phyloP scores from a whole-genome alignment of 352 stramenopile species.

The Globisporangium echinulatum region DNA sequence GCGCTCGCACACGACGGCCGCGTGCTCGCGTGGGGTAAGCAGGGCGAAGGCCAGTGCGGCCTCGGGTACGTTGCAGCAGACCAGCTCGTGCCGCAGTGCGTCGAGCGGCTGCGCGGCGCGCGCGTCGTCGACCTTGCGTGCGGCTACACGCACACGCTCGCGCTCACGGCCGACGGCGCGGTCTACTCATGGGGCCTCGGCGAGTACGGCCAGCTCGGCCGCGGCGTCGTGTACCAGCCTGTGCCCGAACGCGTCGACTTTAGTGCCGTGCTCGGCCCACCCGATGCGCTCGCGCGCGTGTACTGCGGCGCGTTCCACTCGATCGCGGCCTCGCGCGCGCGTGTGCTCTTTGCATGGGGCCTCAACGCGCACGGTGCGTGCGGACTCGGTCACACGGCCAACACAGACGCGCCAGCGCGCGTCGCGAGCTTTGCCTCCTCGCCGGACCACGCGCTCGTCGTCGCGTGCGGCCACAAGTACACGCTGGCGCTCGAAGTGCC shows the following conservation, averaged over 20 bases:
- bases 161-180: constrained; percentile 65
- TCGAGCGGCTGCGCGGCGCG: constrained; percentile 38
- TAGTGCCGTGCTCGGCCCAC: constrained; percentile 28
- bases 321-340: constrained; percentile 47
- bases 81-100: constrained; percentile 49
- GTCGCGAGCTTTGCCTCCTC: constrained; percentile 57
- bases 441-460: constrained; percentile 36
- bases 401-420: constrained; percentile 72
- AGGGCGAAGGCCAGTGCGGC: constrained; percentile 82
- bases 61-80: constrained; percentile 78
- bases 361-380: constrained; percentile 79
- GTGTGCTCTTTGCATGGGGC: constrained; percentile 73
- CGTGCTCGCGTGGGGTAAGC: constrained; percentile 85
- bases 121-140: constrained; percentile 64
- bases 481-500: constrained; percentile 64
- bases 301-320: constrained; percentile 84
- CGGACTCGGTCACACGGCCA: constrained; percentile 67
- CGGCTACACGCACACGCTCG: constrained; percentile 85
- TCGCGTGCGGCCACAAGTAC: constrained; percentile 80
- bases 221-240: constrained; percentile 79
- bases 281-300: constrained; percentile 42
- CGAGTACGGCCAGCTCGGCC: constrained; percentile 88
- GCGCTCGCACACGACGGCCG: constrained; percentile 39
- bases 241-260: constrained; percentile 62
- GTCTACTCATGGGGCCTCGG: constrained; percentile 87